These are phyloP conservation scores for Debaryomyces psychrophilus DNA, from an alignment of 1,139 yeast genomes.

Conservation along the genomic window DNA sequence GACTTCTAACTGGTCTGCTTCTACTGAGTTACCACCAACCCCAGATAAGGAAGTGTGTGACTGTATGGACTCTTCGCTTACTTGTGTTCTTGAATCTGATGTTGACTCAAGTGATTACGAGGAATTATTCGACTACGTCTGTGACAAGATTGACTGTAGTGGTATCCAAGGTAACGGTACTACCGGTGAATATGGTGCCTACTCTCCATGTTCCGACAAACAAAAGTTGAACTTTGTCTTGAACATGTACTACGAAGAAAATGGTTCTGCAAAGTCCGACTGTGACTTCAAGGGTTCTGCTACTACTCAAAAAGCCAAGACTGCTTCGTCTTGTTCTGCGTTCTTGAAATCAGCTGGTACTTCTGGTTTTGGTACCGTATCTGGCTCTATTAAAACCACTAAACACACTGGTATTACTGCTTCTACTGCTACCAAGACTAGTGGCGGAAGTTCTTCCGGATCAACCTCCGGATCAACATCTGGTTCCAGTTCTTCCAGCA, in stretches of 20 bases:
- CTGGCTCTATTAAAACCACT: slow-evolving; percentile 31
- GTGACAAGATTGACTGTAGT: slow-evolving; percentile 50
- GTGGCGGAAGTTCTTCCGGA: slow-evolving; percentile 22
- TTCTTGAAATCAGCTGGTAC: slow-evolving; percentile 43
- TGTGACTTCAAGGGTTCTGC: slow-evolving; percentile 76
- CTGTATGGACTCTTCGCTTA: slow-evolving; percentile 53
- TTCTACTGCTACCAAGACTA: slow-evolving; percentile 29
- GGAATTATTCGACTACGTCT: slow-evolving; percentile 55
- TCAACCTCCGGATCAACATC: slow-evolving; percentile 15
- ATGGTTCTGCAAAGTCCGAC: slow-evolving; percentile 49
- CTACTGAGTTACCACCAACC: slow-evolving; percentile 65
- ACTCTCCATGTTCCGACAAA: slow-evolving; percentile 59
- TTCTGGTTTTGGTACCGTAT: slow-evolving; percentile 43
- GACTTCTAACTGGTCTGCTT: slow-evolving; percentile 56
- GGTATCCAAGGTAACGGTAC: slow-evolving; percentile 66
- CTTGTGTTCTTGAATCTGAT: slow-evolving; percentile 51
- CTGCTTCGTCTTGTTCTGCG: slow-evolving; percentile 59
- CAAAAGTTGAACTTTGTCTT: slow-evolving; percentile 65
- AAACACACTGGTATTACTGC: slow-evolving; percentile 29
- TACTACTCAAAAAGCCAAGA: slow-evolving; percentile 39
- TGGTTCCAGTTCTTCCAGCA: slow-evolving; percentile 18
- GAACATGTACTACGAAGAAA: slow-evolving; percentile 57
- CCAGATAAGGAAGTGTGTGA: slow-evolving; percentile 64
- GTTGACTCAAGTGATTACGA: slow-evolving; percentile 54
- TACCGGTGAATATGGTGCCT: slow-evolving; percentile 63